phyloP scores from a whole-genome alignment of 2,329 filamentous ascomycete genomes.

The Corinectria fuckeliana region DNA sequence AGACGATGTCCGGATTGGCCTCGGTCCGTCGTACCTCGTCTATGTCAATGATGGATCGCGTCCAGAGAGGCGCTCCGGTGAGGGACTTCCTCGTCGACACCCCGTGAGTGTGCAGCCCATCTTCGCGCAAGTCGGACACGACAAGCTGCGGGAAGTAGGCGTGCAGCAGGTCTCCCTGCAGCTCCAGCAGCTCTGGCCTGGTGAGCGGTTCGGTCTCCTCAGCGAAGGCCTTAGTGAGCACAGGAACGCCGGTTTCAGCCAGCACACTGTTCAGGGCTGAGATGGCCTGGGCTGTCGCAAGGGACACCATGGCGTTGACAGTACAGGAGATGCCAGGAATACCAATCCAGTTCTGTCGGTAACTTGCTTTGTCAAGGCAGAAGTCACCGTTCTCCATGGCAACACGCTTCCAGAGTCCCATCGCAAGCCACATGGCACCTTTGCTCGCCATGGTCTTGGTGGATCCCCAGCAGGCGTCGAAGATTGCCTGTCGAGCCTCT shows the following conservation, averaged over 20 bases:
- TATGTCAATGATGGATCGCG: background rate
- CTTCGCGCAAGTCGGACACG: too few species aligned
- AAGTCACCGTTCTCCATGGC: background rate
- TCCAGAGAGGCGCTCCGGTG: background rate
- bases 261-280: background rate
- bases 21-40: background rate
- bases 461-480: background rate
- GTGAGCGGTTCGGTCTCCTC: background rate
- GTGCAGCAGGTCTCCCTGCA: background rate
- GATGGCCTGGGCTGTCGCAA: background rate
- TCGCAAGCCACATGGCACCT: background rate
- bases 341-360: background rate
- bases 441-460: background rate
- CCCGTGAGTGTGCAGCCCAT: background rate
- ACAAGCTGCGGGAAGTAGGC: background rate
- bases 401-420: background rate
- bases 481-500: background rate
- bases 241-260: too few species aligned
- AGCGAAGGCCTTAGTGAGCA: too few species aligned
- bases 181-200: background rate
- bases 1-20: background rate
- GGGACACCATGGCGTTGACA: background rate
- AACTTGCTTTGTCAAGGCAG: too few species aligned
- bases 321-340: background rate
- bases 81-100: background rate